Evolutionary conservation across 2,329 filamentous ascomycete genomes (phyloP).

Genomic region (Aureobasidium sp.): DNA sequence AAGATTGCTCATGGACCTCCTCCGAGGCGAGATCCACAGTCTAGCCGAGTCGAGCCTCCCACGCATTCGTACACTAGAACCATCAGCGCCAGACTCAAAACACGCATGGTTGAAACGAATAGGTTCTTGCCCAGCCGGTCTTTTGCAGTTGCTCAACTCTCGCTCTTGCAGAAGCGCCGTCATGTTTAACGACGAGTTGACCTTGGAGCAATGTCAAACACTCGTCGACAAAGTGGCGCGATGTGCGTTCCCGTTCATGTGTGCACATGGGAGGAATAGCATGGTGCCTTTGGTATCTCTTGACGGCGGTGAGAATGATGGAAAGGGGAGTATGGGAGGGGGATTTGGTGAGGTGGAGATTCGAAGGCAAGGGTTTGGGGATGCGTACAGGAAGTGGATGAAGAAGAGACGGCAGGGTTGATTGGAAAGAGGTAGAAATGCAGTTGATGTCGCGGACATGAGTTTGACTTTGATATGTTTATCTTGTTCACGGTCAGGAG

Average conservation of each 20-base stretch:
- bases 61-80: background rate
- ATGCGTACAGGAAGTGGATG: conserved; percentile 9
- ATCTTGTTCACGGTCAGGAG: too few species aligned
- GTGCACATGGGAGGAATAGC: conserved; percentile 63
- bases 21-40: conserved; percentile 69
- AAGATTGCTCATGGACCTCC: conserved; percentile 61
- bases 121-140: conserved; percentile 62
- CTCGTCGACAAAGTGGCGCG: conserved; percentile 52
- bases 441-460: too few species aligned
- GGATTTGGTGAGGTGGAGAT: background rate
- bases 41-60: conserved; percentile 40
- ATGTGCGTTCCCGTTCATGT: conserved; percentile 73
- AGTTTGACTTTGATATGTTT: too few species aligned
- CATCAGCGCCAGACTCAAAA: conserved; percentile 1
- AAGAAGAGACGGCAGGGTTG: too few species aligned
- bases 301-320: background rate
- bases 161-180: conserved; percentile 71
- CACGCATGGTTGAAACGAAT: conserved; percentile 55
- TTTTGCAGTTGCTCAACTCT: conserved; percentile 71
- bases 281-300: conserved; percentile 41
- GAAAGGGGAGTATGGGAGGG: background rate
- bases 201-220: conserved; percentile 48
- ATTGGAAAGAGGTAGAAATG: too few species aligned
- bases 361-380: background rate
- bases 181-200: conserved; percentile 75